Base-by-base conservation (phyloP, 2,329 filamentous ascomycete genomes). In the Didymella arachidicola region DNA sequence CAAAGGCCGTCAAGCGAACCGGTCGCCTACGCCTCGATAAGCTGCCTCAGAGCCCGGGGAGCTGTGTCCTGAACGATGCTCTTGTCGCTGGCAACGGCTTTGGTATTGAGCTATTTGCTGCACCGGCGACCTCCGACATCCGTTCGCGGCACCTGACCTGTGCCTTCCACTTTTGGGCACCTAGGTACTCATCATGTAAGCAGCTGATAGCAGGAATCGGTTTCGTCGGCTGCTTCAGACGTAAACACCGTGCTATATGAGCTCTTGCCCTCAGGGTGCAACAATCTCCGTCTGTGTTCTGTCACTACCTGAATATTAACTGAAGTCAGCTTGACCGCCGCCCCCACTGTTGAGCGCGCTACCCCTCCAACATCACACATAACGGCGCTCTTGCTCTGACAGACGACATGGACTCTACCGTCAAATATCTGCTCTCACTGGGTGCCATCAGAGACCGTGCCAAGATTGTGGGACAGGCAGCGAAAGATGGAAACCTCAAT, bases 401-500 rank as follows among this genome's bases (percentile, higher is more conserved):
- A 14, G 29, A 45, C 19, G 56, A 25, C 25, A 71, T 72, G 70
- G 65, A 68, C 44, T 19, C 62, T 25, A 66, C 69, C 32, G 62
- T 69, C 27, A 65, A 68, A 48, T 70, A 72, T 8, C 65, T 71
- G 3, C 65, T 72, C 27, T 72, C 70, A 0, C 64, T 72, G 25
- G 48, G 53, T n/a, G 64, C 70, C 8, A 60, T 72, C 10, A 66
- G 70, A 27, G 70, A 72, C n/a, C 68, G 70, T n/a, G 63, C 70
- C 19, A 67, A 61, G 50, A 30, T 68, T 16, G 70, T 72, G 1
- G 69, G 68, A 11, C 59, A 71, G 42, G 70, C 69, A 6, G 70
- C 70, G 1, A 51, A 63, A 26, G 65, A 61, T 3, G 66, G 68
- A 14, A 66, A 89, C 62, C 83, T 96, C 60, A 86, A 84, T 61